phyloP scores from a whole-genome alignment of 176 grass and related monocot species.

The Bonia amplexicaulis region DNA sequence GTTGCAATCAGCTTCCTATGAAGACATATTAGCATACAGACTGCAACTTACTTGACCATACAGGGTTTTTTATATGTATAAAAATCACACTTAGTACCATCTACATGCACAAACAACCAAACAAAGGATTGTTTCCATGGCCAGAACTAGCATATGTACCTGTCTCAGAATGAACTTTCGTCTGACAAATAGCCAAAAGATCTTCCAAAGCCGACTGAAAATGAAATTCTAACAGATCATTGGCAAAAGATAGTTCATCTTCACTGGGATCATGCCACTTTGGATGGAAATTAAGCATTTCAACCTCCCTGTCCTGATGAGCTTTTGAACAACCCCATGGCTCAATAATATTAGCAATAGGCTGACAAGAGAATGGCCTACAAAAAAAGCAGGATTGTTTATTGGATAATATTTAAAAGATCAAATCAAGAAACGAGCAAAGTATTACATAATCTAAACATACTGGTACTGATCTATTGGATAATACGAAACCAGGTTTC shows the following conservation, averaged over 20 bases:
- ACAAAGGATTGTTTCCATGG: neutral
- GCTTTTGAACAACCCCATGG: conserved; percentile 87
- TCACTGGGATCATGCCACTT: conserved; percentile 79
- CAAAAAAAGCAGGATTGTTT: conserved; percentile 17
- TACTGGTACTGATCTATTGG: conserved; percentile 86
- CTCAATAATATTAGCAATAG: conserved; percentile 63
- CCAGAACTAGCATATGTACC: conserved; percentile 42
- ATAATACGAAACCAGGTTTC: conserved; percentile 77
- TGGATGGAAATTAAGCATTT: conserved; percentile 58
- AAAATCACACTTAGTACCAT: neutral
- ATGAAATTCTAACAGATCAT: conserved; percentile 76
- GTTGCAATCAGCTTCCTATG: neutral
- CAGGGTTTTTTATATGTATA: neutral
- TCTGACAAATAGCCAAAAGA: conserved; percentile 70
- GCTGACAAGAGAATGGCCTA: conserved; percentile 59
- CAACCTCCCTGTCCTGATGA: conserved; percentile 41
- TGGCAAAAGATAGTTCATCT: conserved; percentile 88
- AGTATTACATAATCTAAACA: conserved; percentile 25
- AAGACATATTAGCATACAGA: neutral
- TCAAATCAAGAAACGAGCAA: conserved; percentile 24
- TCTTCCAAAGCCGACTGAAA: conserved; percentile 82
- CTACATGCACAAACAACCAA: conserved; percentile 9
- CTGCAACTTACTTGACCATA: neutral
- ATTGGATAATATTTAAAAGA: conserved; percentile 8
- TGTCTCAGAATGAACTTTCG: conserved; percentile 52